Evolutionary conservation across 768 basidiomycete genomes (phyloP).

Genomic region (Phlebiopsis flavidoalba): DNA sequence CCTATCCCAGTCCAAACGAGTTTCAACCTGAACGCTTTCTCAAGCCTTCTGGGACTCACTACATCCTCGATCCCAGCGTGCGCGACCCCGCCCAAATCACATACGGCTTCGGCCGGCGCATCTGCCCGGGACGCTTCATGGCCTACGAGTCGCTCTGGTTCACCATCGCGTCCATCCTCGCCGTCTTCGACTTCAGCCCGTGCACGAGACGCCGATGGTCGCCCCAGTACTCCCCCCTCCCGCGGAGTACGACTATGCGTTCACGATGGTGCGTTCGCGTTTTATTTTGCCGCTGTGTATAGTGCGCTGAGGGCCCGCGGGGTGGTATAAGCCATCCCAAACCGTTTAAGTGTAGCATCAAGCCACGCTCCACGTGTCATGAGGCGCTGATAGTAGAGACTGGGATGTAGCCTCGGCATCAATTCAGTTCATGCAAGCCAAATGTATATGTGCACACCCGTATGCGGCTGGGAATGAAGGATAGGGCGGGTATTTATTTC

Average conservation of each 20-base stretch:
- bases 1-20: conserved; percentile 11
- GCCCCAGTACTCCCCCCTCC: background rate
- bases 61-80: conserved; percentile 6
- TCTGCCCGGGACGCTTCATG: conserved; percentile 21
- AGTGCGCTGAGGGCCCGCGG: background rate
- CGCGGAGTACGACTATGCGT: background rate
- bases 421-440: too few species aligned
- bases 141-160: conserved; percentile 21
- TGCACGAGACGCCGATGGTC: background rate
- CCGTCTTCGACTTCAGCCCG: conserved; percentile 12
- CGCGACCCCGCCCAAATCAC: conserved; percentile 3
- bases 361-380: background rate
- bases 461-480: too few species aligned
- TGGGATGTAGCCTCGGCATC: background rate
- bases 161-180: conserved; percentile 16
- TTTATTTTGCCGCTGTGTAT: background rate
- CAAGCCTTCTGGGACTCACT: background rate
- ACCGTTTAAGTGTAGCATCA: conserved; percentile 9
- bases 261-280: background rate
- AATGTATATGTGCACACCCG: too few species aligned
- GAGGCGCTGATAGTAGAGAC: background rate
- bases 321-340: conserved; percentile 9
- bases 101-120: conserved; percentile 15
- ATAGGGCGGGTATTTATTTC: too few species aligned
- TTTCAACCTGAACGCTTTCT: conserved; percentile 13